Evolutionary conservation across 345 rosid species (phyloP).

Genomic region (Odontarrhena argentea): DNA sequence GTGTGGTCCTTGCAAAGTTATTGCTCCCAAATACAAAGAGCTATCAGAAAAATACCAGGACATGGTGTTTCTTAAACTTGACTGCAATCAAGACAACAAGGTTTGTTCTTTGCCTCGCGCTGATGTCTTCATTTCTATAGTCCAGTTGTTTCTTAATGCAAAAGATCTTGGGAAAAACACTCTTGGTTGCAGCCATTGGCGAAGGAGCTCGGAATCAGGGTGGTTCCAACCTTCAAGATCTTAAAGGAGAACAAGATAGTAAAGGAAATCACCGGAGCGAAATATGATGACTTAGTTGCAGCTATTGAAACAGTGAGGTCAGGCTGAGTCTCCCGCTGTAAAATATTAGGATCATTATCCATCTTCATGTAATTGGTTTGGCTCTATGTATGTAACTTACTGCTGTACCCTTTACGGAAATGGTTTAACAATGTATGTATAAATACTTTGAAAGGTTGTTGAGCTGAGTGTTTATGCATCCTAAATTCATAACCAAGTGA

Average conservation of each 20-base stretch:
- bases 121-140: background rate
- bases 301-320: constrained; percentile 80
- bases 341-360: constrained; percentile 28
- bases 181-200: constrained; percentile 74
- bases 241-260: constrained; percentile 66
- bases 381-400: constrained; percentile 19
- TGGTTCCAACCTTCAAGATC: constrained; percentile 90
- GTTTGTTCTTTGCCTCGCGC: constrained; percentile 37
- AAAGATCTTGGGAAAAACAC: background rate
- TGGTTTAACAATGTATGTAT: constrained; percentile 20
- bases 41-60: constrained; percentile 75
- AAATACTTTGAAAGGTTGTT: constrained; percentile 6
- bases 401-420: constrained; percentile 16
- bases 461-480: constrained; percentile 13
- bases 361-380: constrained; percentile 29
- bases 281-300: constrained; percentile 66
- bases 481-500: constrained; percentile 7
- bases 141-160: background rate
- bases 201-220: constrained; percentile 84
- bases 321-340: constrained; percentile 45
- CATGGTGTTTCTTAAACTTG: constrained; percentile 89
- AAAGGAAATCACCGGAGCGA: constrained; percentile 84
- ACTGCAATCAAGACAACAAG: constrained; percentile 91
- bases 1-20: constrained; percentile 97
- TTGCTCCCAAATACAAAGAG: constrained; percentile 78